Evolutionary conservation across 192 early-diverging fungal species (phyloP).

Genomic region (Coemansia sp.): DNA sequence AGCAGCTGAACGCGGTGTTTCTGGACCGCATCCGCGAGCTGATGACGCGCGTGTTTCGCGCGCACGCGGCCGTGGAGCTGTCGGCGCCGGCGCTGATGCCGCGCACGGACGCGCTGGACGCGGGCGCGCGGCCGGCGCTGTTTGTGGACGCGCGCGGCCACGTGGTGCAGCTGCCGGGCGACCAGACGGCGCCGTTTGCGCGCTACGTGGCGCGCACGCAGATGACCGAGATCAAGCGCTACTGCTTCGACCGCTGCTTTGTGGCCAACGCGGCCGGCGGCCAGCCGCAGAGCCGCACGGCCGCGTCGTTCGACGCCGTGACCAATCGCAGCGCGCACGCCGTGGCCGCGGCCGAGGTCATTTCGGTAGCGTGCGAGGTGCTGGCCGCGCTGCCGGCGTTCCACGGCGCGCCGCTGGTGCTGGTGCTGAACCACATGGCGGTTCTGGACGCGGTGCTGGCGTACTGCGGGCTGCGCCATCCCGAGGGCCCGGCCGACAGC

Average conservation of each 20-base stretch:
- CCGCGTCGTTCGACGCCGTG: slow-evolving; percentile 92
- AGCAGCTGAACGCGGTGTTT: slow-evolving; percentile 66
- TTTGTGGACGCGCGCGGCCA: slow-evolving; percentile 78
- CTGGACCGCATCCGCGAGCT: slow-evolving; percentile 66
- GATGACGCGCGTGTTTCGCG: slow-evolving; percentile 71
- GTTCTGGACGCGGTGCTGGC: slow-evolving; percentile 76
- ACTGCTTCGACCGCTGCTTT: slow-evolving; percentile 80
- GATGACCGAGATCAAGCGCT: slow-evolving; percentile 76
- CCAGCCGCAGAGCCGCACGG: slow-evolving; percentile 71
- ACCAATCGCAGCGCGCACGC: slow-evolving; percentile 58
- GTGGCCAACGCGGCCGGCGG: slow-evolving; percentile 76
- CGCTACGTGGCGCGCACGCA: slow-evolving; percentile 72
- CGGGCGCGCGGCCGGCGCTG: slow-evolving; percentile 59
- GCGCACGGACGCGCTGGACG: slow-evolving; percentile 54
- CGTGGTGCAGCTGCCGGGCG: slow-evolving; percentile 81
- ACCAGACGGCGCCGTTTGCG: slow-evolving; percentile 90
- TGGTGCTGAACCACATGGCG: slow-evolving; percentile 70
- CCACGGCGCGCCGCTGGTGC: slow-evolving; percentile 54
- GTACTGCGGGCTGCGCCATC: slow-evolving; percentile 59
- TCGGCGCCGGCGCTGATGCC: slow-evolving; percentile 80
- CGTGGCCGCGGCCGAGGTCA: slow-evolving; percentile 81
- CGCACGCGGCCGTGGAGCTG: slow-evolving; percentile 82
- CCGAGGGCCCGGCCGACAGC: slow-evolving; percentile 35
- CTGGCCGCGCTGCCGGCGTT: slow-evolving; percentile 66
- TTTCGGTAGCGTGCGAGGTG: slow-evolving; percentile 76